Evolutionary conservation across 2,329 filamentous ascomycete genomes (phyloP).

Genomic region (Colletotrichum shisoi): DNA sequence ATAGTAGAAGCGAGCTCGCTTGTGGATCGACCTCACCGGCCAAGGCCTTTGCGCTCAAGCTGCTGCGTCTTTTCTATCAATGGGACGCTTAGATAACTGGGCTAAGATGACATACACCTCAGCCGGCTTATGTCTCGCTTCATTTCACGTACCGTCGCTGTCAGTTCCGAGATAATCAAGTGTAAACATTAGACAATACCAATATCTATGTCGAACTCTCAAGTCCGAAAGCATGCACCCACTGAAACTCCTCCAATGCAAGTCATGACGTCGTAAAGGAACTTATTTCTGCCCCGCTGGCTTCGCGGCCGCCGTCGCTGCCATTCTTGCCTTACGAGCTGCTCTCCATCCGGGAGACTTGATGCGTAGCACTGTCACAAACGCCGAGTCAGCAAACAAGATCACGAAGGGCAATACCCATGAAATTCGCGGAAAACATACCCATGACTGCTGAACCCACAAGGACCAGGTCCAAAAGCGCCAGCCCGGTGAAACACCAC

Average conservation of each 20-base stretch:
- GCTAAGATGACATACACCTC: too few species aligned
- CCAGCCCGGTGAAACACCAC: constrained; percentile 53
- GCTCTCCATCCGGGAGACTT: constrained; percentile 37
- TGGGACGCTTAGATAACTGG: too few species aligned
- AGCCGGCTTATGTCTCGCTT: too few species aligned
- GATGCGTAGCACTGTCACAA: constrained; percentile 18
- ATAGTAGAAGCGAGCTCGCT: too few species aligned
- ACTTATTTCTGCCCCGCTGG: constrained; percentile 22
- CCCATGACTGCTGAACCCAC: constrained; percentile 42
- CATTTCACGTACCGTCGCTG: too few species aligned
- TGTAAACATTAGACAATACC: constrained; percentile 7
- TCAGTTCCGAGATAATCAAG: too few species aligned
- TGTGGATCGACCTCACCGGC: too few species aligned
- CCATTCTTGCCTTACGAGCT: constrained; percentile 34
- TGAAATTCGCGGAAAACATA: constrained; percentile 17
- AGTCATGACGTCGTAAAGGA: neutral
- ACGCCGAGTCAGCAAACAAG: neutral
- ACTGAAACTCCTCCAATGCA: neutral
- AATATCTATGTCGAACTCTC: neutral
- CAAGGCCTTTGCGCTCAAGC: too few species aligned
- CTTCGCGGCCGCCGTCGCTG: constrained; percentile 26
- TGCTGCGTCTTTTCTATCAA: too few species aligned
- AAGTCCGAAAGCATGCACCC: neutral
- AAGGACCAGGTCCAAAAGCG: constrained; percentile 45
- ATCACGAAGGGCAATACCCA: neutral